Evolutionary conservation across 225 moss, liverwort and hornwort species (phyloP).

Genomic region (Marchantia polymorpha): DNA sequence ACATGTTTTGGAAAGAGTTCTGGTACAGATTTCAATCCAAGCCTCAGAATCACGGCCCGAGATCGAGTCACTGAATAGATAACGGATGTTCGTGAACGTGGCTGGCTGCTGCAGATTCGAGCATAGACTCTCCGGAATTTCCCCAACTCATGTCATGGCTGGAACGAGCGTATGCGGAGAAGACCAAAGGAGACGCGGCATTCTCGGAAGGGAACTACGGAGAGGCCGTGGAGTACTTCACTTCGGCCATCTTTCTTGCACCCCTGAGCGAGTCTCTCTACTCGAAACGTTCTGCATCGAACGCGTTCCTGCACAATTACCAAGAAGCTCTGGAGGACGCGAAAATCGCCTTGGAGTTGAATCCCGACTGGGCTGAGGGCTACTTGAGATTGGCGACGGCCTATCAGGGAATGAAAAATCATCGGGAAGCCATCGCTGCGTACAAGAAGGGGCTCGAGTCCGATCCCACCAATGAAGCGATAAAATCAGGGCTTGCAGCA

Average conservation of each 20-base stretch:
- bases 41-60: background rate
- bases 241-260: conserved; percentile 50
- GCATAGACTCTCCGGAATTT: conserved; percentile 3
- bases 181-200: conserved; percentile 65
- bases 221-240: conserved; percentile 52
- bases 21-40: background rate
- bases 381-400: conserved; percentile 65
- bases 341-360: conserved; percentile 60
- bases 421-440: conserved; percentile 50
- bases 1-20: no score
- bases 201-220: conserved; percentile 59
- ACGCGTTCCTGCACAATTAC: conserved; percentile 52
- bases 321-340: conserved; percentile 65
- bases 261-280: conserved; percentile 58
- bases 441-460: conserved; percentile 56
- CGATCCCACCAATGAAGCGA: conserved; percentile 57
- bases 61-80: background rate
- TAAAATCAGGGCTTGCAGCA: conserved; percentile 55
- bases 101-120: conserved; percentile 9
- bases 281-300: conserved; percentile 69
- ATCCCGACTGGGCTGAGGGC: conserved; percentile 64
- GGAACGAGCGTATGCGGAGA: conserved; percentile 49
- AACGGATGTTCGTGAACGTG: background rate
- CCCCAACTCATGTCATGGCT: conserved; percentile 10
- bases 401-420: conserved; percentile 40